Percentiles rank a stretch among this genome's conserved stretches.
phyloP scores from a whole-genome alignment of 768 basidiomycete genomes.

The Baorangia bicolor region DNA sequence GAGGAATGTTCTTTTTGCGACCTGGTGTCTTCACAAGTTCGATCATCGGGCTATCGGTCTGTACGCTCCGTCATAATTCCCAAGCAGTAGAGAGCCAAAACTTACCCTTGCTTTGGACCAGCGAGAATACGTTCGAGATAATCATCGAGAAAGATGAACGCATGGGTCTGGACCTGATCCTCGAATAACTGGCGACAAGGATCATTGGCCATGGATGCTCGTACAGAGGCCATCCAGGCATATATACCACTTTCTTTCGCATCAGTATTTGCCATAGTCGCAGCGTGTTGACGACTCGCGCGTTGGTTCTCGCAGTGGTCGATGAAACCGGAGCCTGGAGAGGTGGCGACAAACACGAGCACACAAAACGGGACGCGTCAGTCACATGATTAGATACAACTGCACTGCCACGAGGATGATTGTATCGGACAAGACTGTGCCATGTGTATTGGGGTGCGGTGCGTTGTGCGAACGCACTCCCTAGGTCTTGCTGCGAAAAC shows the following conservation, averaged over 20 bases:
- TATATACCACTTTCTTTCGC: slow-evolving; percentile 46
- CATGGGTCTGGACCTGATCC: slow-evolving; percentile 71
- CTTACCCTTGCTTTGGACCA: slow-evolving; percentile 67
- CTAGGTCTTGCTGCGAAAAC: background rate
- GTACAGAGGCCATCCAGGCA: slow-evolving; percentile 67
- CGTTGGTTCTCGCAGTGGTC: slow-evolving; percentile 3
- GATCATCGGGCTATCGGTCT: slow-evolving; percentile 55
- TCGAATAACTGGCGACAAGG: slow-evolving; percentile 68
- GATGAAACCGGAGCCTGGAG: background rate
- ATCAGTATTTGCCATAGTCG: slow-evolving; percentile 11
- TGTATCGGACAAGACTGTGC: too few relatives aligned
- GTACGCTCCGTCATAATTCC: background rate
- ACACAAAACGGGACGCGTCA: slow-evolving; percentile 25
- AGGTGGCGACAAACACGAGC: slow-evolving; percentile 15
- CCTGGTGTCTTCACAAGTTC: slow-evolving; percentile 85
- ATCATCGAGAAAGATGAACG: slow-evolving; percentile 76
- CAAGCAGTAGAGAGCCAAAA: background rate
- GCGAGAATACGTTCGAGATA: slow-evolving; percentile 71
- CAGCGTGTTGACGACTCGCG: background rate
- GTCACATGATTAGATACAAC: slow-evolving; percentile 26
- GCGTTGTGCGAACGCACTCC: background rate
- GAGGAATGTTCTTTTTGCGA: slow-evolving; percentile 58
- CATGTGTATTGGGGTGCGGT: background rate
- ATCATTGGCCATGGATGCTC: slow-evolving; percentile 69
- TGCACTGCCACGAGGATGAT: background rate